Base-by-base conservation (phyloP, 805 yeast species). In the Cephaloascus albidus region DNA sequence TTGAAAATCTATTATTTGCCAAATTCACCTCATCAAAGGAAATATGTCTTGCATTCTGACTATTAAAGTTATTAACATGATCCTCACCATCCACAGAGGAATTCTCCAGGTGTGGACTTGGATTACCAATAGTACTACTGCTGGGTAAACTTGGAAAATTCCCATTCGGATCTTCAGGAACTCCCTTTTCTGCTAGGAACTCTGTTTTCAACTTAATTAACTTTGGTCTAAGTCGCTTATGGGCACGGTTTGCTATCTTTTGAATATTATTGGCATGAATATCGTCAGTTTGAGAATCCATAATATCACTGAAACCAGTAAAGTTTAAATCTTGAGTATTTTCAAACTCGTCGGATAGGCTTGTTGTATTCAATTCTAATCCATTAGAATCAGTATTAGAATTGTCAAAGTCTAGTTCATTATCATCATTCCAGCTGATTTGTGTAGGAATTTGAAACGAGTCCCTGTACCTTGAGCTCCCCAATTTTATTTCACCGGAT, bases 341-440 rank as follows among this genome's bases (percentile, higher is more conserved):
- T 26, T 39, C 38, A 17, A 15, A 35, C 19, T 33, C 40, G n/a
- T 36, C 32, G 39, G 35, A 31, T 20, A 6, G 23, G 27, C 12
- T 30, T 19, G 12, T n/a, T 35, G 19, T 31, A 20, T 37, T 37
- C 40, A 32, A 38, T 31, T 32, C 14, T 33, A 39, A 6, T 36
- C 35, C 44, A 28, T 38, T 40, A 20, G 47, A 39, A 42, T 41
- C 45, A 31, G 42, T 16, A 17, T 45, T 50, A 3, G 63, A 54
- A 32, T 51, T 44, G 19, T 60, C 64, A n/a, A 60, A 44, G 17
- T 58, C 50, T 18, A 57, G 40, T 26, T 57, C 52, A 4, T 50
- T 60, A 18, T 55, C 64, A 34, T 64, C 68, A 43, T 63, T 63
- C 72, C 72, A 66, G 46, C 61, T 65, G 20, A 66, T 59, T 44